These are phyloP conservation scores for Xylariales sp. DNA, from an alignment of 2,329 filamentous ascomycete species.

Conservation along the genomic window DNA sequence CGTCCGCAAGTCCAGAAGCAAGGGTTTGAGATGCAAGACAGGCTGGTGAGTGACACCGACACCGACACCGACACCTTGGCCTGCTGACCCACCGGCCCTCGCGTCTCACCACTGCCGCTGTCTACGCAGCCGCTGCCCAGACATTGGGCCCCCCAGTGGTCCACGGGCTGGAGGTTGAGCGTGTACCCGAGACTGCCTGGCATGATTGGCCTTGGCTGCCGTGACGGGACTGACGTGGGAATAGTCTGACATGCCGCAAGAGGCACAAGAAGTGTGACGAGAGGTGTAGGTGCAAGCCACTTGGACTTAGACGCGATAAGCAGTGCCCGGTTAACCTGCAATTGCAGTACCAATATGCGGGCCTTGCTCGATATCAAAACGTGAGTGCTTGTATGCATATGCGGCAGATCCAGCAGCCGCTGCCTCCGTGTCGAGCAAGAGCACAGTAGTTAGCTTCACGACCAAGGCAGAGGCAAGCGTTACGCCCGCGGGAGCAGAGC, in stretches of 20 bases:
- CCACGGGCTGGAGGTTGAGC: too few relatives aligned
- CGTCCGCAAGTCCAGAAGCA: too few relatives aligned
- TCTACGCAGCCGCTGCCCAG: too few relatives aligned
- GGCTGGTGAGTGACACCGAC: too few relatives aligned
- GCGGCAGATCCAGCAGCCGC: not conserved
- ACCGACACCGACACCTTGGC: too few relatives aligned
- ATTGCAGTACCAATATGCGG: constrained; percentile 10
- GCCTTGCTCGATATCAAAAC: constrained; percentile 14
- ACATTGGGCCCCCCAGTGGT: too few relatives aligned
- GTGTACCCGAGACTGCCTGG: constrained; percentile 15
- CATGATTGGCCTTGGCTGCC: constrained; percentile 2
- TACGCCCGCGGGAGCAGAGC: not conserved
- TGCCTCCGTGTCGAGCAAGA: not conserved
- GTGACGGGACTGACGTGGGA: not conserved
- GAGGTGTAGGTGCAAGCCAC: constrained; percentile 9
- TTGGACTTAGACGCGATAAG: not conserved
- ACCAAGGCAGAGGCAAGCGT: not conserved
- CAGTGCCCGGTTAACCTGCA: not conserved
- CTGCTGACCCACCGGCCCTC: too few relatives aligned
- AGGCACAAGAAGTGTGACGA: constrained; percentile 18
- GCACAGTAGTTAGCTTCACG: not conserved
- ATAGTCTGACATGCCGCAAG: constrained; percentile 11
- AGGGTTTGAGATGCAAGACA: too few relatives aligned
- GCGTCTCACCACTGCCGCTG: too few relatives aligned
- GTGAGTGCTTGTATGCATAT: constrained; percentile 15